Evolutionary conservation across 148 eudicot genomes (phyloP).

Genomic region (Tetragonia tetragonoides): DNA sequence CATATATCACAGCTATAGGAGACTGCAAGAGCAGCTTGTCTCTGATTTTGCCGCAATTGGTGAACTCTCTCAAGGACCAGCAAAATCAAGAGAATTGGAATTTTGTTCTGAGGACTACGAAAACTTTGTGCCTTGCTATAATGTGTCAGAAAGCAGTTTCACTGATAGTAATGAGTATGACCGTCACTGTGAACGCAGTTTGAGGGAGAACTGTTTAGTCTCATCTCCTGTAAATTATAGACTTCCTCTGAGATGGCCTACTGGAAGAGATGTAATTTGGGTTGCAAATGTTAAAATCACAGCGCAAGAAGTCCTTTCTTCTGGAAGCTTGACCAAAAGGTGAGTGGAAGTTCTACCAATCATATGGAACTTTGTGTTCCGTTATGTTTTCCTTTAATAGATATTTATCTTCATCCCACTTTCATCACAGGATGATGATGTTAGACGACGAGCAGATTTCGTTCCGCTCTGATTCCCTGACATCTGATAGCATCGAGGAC

Average conservation of each 20-base stretch:
- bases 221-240: slow-evolving; percentile 69
- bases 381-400: slow-evolving; percentile 3
- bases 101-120: slow-evolving; percentile 66
- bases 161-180: slow-evolving; percentile 54
- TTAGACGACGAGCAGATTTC: slow-evolving; percentile 94
- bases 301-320: slow-evolving; percentile 92
- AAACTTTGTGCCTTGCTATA: slow-evolving; percentile 83
- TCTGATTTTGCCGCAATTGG: slow-evolving; percentile 81
- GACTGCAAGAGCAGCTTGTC: slow-evolving; percentile 82
- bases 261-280: slow-evolving; percentile 97
- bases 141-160: slow-evolving; percentile 63
- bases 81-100: slow-evolving; percentile 69
- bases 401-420: slow-evolving; percentile 4
- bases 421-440: slow-evolving; percentile 90
- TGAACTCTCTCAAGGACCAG: slow-evolving; percentile 68
- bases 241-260: slow-evolving; percentile 93
- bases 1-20: slow-evolving; percentile 64
- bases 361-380: slow-evolving; percentile 5
- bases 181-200: slow-evolving; percentile 58
- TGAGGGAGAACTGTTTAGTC: slow-evolving; percentile 61
- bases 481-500: slow-evolving; percentile 88
- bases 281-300: slow-evolving; percentile 88
- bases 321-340: slow-evolving; percentile 99
- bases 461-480: slow-evolving; percentile 75
- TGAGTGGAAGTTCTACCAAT: slow-evolving; percentile 27